phyloP scores from a whole-genome alignment of 306 rosid species.

The Vigna reflexopilosa region DNA sequence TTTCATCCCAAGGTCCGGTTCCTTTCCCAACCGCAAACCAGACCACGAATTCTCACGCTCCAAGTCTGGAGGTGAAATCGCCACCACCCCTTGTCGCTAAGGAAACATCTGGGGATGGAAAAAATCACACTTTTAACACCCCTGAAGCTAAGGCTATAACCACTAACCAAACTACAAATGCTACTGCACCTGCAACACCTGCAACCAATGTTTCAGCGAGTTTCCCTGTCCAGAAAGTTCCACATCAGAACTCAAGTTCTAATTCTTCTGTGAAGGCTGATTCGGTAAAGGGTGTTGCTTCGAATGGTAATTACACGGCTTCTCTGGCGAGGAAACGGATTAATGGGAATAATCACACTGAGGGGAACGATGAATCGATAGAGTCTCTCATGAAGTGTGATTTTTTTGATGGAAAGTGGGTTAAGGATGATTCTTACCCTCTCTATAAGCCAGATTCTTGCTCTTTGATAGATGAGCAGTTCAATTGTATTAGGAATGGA shows the following conservation, averaged over 20 bases:
- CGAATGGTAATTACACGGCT: constrained; percentile 53
- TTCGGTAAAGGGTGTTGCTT: constrained; percentile 30
- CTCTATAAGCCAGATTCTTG: constrained; percentile 87
- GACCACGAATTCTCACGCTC: constrained; percentile 22
- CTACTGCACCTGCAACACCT: not conserved
- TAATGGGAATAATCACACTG: constrained; percentile 39
- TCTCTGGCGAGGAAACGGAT: constrained; percentile 52
- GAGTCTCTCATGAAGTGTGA: constrained; percentile 79
- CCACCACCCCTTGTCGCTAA: constrained; percentile 31
- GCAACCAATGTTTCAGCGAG: constrained; percentile 15
- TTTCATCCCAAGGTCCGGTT: constrained; percentile 34
- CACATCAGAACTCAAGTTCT: not conserved
- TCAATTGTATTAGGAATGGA: constrained; percentile 78
- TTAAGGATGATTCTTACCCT: constrained; percentile 75
- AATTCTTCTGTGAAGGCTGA: constrained; percentile 10
- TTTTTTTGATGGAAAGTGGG: constrained; percentile 84
- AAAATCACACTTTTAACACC: constrained; percentile 44
- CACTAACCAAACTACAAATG: constrained; percentile 20
- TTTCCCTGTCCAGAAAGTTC: not conserved
- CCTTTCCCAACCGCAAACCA: constrained; percentile 36
- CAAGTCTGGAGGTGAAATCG: constrained; percentile 18
- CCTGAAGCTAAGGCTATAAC: not conserved
- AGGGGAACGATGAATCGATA: constrained; percentile 46
- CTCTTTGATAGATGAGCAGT: constrained; percentile 79
- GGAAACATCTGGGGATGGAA: constrained; percentile 28